phyloP scores from a whole-genome alignment of 106 monocot genomes.

The Dendrobium catenatum region DNA sequence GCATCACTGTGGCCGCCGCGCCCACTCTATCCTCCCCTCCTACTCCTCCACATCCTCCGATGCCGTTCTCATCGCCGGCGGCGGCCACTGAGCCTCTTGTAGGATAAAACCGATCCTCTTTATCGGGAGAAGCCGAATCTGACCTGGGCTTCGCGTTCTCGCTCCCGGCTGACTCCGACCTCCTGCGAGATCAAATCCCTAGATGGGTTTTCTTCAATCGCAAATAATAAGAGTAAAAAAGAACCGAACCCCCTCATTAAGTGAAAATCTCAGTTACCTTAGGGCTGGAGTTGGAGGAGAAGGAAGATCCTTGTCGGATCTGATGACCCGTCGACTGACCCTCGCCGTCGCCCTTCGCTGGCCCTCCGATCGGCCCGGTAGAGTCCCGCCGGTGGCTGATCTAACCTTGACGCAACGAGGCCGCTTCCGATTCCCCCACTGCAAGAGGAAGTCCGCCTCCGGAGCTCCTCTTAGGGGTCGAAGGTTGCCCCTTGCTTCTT shows the following conservation, averaged over 20 bases:
- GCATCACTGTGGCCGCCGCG: slow-evolving; percentile 23
- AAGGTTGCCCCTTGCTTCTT: slow-evolving; percentile 12
- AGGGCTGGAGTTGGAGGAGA: slow-evolving; percentile 13
- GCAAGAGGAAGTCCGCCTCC: slow-evolving; percentile 43
- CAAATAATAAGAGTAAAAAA: not conserved
- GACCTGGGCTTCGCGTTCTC: slow-evolving; percentile 44
- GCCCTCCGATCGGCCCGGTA: slow-evolving; percentile 32
- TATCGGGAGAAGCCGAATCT: slow-evolving; percentile 53
- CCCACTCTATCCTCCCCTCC: slow-evolving; percentile 46
- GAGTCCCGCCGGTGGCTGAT: slow-evolving; percentile 4
- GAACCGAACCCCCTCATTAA: not conserved
- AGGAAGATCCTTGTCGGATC: slow-evolving; percentile 28
- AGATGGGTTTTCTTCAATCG: slow-evolving; percentile 1
- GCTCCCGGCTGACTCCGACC: slow-evolving; percentile 41
- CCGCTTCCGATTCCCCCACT: slow-evolving; percentile 75
- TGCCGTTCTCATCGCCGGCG: slow-evolving; percentile 15
- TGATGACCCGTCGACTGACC: slow-evolving; percentile 47
- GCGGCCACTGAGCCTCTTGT: slow-evolving; percentile 63
- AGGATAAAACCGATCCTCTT: slow-evolving; percentile 83
- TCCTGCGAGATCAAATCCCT: slow-evolving; percentile 27
- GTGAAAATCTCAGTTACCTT: not conserved
- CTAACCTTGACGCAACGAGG: slow-evolving; percentile 60
- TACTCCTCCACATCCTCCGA: slow-evolving; percentile 10
- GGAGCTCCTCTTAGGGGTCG: slow-evolving; percentile 3
- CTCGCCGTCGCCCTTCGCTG: slow-evolving; percentile 29